A percentile compares a stretch with the other conserved stretches of the same genome.
Conservation (phyloP, 2,329 filamentous ascomycete species). For the Pseudogymnoascus sp. region DNA sequence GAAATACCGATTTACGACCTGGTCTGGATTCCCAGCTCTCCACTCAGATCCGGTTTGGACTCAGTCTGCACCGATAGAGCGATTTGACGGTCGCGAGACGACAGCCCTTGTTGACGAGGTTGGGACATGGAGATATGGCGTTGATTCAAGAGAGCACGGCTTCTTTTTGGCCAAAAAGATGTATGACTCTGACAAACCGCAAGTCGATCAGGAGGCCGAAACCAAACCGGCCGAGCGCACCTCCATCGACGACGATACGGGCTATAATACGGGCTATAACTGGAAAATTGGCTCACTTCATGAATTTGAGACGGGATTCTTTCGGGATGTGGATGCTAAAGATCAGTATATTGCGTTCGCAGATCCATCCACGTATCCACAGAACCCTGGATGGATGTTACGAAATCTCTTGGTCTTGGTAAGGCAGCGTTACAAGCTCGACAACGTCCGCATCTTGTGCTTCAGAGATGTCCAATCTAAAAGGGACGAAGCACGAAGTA, state of each 20-base stretch:
- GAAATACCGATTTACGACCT: constrained; percentile 96
- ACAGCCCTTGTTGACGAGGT: constrained; percentile 71
- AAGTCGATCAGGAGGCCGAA: constrained; percentile 29
- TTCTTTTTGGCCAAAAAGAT: constrained; percentile 91
- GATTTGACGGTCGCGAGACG: constrained; percentile 60
- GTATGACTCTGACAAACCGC: constrained; percentile 26
- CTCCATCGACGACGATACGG: constrained; percentile 35
- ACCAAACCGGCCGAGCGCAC: constrained; percentile 43
- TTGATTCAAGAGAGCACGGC: constrained; percentile 77
- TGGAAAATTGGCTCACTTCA: constrained; percentile 74
- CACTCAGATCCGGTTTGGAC: constrained; percentile 84
- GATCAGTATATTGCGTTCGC: constrained; percentile 81
- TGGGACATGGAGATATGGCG: constrained; percentile 76
- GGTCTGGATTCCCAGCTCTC: constrained; percentile 91
- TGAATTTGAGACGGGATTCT: constrained; percentile 80
- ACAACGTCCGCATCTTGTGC: constrained; percentile 73
- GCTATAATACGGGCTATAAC: constrained; percentile 56
- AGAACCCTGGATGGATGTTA: constrained; percentile 86
- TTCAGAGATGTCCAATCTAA: constrained; percentile 76
- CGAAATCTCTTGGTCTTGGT: constrained; percentile 82
- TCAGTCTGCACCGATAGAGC: constrained; percentile 41
- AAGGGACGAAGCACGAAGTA: constrained; percentile 71
- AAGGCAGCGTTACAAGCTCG: constrained; percentile 68
- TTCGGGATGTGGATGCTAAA: constrained; percentile 58
- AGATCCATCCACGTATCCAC: constrained; percentile 82